phyloP scores from a whole-genome alignment of 139 green algal genomes.

The Gonium pectorale region DNA sequence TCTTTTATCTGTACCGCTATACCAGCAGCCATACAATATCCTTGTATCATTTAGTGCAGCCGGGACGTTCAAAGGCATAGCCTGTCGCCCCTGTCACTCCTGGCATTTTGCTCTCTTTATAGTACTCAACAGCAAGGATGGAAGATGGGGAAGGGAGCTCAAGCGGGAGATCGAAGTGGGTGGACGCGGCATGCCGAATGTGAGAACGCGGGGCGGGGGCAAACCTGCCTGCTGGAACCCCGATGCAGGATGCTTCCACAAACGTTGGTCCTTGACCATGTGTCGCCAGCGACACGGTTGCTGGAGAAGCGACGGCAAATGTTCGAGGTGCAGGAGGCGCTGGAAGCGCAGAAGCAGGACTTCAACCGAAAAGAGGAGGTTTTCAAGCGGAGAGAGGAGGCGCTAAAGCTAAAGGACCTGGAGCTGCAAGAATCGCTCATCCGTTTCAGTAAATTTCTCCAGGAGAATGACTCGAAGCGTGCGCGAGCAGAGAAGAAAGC shows the following conservation, averaged over 20 bases:
- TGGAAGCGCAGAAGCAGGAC: conserved; percentile 88
- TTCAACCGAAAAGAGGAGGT: conserved; percentile 88
- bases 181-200: not conserved
- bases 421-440: conserved; percentile 94
- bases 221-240: not conserved
- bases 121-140: no score
- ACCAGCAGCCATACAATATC: no score
- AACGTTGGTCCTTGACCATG: conserved; percentile 86
- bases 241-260: conserved; percentile 57
- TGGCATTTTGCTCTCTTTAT: no score
- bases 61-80: no score
- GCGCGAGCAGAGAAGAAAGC: conserved; percentile 88
- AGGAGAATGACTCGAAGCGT: conserved; percentile 93
- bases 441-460: conserved; percentile 92
- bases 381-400: conserved; percentile 86
- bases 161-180: conserved; percentile 12
- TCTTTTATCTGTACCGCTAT: no score
- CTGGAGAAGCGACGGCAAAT: conserved; percentile 94
- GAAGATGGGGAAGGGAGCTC: not conserved
- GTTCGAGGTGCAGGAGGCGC: conserved; percentile 93
- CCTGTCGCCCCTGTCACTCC: no score
- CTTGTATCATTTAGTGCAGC: no score
- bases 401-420: conserved; percentile 90
- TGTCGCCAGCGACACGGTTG: conserved; percentile 88
- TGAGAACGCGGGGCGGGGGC: not conserved